These are phyloP conservation scores for Cystoderma amianthinum DNA, from an alignment of 768 basidiomycete species.

Conservation along the genomic window DNA sequence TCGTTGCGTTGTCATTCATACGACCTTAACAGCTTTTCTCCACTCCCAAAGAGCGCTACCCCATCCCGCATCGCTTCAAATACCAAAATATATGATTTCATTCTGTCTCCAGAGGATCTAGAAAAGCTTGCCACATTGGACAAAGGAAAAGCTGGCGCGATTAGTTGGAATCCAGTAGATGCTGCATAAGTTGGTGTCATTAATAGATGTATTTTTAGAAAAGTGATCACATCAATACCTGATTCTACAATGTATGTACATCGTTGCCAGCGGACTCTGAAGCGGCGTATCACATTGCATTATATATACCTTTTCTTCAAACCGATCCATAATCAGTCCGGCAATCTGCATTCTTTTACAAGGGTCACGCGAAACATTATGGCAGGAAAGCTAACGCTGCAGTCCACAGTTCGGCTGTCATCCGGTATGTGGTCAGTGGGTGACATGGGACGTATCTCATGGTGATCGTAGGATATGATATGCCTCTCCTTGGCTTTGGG, in stretches of 20 bases:
- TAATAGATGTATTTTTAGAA: neutral
- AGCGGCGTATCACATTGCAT: too few species aligned
- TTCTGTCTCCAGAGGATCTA: constrained; percentile 44
- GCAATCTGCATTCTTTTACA: too few species aligned
- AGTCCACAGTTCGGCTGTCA: neutral
- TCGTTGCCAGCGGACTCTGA: too few species aligned
- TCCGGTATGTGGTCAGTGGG: neutral
- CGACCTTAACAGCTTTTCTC: constrained; percentile 41
- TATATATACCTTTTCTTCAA: too few species aligned
- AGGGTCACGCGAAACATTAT: too few species aligned
- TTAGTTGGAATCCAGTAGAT: constrained; percentile 1
- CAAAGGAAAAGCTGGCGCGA: constrained; percentile 25
- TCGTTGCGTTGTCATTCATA: neutral
- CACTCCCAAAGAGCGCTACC: constrained; percentile 58
- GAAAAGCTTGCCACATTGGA: constrained; percentile 42
- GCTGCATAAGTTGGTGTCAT: neutral
- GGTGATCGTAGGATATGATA: constrained; percentile 25
- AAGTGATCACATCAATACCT: too few species aligned
- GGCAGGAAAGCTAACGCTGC: too few species aligned
- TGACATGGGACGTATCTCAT: neutral
- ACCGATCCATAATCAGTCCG: too few species aligned
- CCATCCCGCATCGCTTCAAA: constrained; percentile 50
- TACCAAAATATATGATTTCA: constrained; percentile 57
- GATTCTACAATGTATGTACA: too few species aligned
- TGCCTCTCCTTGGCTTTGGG: constrained; percentile 57